Percentiles rank a stretch among this genome's conserved stretches.
Evolutionary conservation across 768 basidiomycete genomes (phyloP).

Genomic region (Gymnopilus junonius): DNA sequence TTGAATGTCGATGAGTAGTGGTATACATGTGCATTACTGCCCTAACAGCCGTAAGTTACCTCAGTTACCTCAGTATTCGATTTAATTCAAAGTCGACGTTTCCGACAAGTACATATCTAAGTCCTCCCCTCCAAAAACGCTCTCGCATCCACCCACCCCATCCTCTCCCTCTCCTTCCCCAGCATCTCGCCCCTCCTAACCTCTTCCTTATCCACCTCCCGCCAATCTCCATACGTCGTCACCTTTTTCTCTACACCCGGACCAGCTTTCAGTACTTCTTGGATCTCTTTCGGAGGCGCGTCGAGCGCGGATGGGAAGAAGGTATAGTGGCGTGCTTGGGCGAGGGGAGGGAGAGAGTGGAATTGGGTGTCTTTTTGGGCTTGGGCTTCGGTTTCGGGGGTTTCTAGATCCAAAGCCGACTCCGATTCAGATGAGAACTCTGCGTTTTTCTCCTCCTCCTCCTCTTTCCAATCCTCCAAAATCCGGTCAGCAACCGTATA

Average conservation of each 20-base stretch:
- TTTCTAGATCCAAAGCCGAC: background rate
- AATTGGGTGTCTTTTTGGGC: slow-evolving; percentile 18
- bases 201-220: slow-evolving; percentile 74
- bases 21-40: too few relatives aligned
- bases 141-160: slow-evolving; percentile 67
- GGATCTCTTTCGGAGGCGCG: slow-evolving; percentile 51
- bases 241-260: slow-evolving; percentile 38
- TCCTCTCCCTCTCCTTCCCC: slow-evolving; percentile 79
- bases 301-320: too few relatives aligned
- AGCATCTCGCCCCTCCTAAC: slow-evolving; percentile 52
- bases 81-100: too few relatives aligned
- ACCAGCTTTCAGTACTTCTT: slow-evolving; percentile 41
- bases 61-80: too few relatives aligned
- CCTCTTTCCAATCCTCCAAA: slow-evolving; percentile 52
- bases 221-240: slow-evolving; percentile 77
- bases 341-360: slow-evolving; percentile 26
- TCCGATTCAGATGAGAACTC: background rate
- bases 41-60: too few relatives aligned
- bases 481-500: slow-evolving; percentile 79
- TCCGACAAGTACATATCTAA: too few relatives aligned
- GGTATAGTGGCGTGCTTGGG: slow-evolving; percentile 34
- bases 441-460: background rate
- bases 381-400: slow-evolving; percentile 11
- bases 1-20: too few relatives aligned
- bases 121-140: slow-evolving; percentile 17